phyloP scores from a whole-genome alignment of 169 alveolate species.

The Plasmodium gonderi region DNA sequence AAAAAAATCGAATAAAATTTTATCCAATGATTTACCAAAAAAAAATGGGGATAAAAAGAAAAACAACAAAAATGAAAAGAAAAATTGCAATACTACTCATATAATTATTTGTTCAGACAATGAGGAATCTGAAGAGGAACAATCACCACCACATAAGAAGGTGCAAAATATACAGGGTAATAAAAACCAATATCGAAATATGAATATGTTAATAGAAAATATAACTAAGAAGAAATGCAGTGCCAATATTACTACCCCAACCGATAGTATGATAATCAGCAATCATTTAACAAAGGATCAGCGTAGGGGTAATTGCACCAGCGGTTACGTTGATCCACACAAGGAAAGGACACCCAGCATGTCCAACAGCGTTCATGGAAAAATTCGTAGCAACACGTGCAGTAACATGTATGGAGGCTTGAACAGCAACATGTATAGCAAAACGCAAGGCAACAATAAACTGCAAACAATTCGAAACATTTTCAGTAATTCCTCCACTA shows the following conservation, averaged over 20 bases:
- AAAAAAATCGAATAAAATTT: conserved; percentile 12
- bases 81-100: not conserved
- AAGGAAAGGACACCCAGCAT: not conserved
- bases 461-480: not conserved
- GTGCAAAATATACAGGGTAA: not conserved
- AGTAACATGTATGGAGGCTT: not conserved
- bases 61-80: conserved; percentile 6
- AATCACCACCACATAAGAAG: not conserved
- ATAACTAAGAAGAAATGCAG: conserved; percentile 14
- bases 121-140: conserved; percentile 3
- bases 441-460: not conserved
- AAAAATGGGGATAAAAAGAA: conserved; percentile 11
- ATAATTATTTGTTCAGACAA: conserved; percentile 31
- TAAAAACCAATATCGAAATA: conserved; percentile 12
- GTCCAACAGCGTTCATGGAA: too few relatives aligned
- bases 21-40: not conserved
- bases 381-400: too few relatives aligned
- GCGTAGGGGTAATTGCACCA: not conserved
- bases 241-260: not conserved
- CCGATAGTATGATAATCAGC: not conserved
- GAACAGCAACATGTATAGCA: not conserved
- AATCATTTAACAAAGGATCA: not conserved
- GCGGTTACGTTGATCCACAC: not conserved
- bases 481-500: not conserved
- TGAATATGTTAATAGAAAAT: conserved; percentile 6